Conservation (phyloP, 176 grass and related monocot genomes). For the Leersia perrieri region DNA sequence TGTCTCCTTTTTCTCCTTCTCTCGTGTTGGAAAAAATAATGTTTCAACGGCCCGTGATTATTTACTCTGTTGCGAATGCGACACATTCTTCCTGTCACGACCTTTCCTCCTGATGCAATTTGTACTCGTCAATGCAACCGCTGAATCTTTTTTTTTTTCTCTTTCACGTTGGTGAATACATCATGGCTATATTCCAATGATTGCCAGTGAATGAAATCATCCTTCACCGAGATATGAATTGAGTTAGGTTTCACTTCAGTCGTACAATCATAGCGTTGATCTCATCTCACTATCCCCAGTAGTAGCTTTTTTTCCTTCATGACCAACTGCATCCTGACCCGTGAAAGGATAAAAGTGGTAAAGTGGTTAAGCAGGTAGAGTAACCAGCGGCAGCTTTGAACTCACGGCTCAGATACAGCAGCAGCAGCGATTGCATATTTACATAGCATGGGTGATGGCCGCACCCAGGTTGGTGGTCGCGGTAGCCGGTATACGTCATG, state of each 20-base stretch:
- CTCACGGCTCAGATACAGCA: conserved; percentile 6
- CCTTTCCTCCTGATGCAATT: neutral
- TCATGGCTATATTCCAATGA: neutral
- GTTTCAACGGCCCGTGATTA: neutral
- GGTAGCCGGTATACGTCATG: neutral
- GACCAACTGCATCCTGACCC: neutral
- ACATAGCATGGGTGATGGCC: too few relatives aligned
- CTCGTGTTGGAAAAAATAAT: neutral
- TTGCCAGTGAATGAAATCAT: neutral
- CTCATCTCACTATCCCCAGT: neutral
- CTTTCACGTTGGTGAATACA: neutral
- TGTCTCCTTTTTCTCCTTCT: neutral
- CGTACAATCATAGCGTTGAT: neutral
- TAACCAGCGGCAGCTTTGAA: neutral
- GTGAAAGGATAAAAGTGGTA: conserved; percentile 15
- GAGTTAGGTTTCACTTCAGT: neutral
- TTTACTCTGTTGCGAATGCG: neutral
- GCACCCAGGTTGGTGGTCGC: neutral
- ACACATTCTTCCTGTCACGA: neutral
- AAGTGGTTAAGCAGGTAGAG: conserved; percentile 26
- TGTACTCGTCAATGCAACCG: neutral
- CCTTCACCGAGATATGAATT: neutral
- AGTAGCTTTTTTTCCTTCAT: neutral
- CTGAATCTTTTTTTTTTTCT: neutral
- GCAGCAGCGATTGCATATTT: neutral